phyloP scores from a whole-genome alignment of 2,329 filamentous ascomycete genomes.

The Pseudovirgaria hyperparasitica region DNA sequence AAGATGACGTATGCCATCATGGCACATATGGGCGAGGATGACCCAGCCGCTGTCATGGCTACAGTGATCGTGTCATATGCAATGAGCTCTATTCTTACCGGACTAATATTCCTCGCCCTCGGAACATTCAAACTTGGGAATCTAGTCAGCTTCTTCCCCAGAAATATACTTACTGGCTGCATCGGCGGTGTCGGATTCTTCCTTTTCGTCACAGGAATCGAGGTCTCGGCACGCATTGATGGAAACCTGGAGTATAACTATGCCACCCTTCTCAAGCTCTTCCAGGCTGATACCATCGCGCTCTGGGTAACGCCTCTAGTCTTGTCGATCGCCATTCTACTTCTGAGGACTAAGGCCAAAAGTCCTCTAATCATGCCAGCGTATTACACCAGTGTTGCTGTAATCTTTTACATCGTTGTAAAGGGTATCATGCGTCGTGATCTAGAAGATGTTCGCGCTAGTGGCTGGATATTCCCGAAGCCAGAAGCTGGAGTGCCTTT shows the following conservation, averaged over 20 bases:
- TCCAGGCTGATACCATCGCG: slow-evolving; percentile 58
- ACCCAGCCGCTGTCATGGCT: slow-evolving; percentile 76
- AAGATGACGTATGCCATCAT: slow-evolving; percentile 93
- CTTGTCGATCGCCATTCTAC: slow-evolving; percentile 64
- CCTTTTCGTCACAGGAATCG: slow-evolving; percentile 77
- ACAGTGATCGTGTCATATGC: slow-evolving; percentile 90
- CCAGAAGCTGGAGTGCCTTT: slow-evolving; percentile 79
- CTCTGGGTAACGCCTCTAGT: slow-evolving; percentile 74
- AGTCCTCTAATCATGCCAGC: slow-evolving; percentile 77
- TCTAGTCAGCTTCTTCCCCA: slow-evolving; percentile 90
- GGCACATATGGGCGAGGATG: slow-evolving; percentile 60
- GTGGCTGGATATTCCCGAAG: slow-evolving; percentile 85
- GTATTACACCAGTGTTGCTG: slow-evolving; percentile 71
- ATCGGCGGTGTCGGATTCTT: slow-evolving; percentile 97
- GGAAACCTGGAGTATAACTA: slow-evolving; percentile 74
- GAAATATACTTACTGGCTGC: slow-evolving; percentile 91
- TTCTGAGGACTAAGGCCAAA: slow-evolving; percentile 60
- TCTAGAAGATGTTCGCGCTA: slow-evolving; percentile 51
- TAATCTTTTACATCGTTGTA: slow-evolving; percentile 68
- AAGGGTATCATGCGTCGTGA: slow-evolving; percentile 54
- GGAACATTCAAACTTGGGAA: slow-evolving; percentile 79
- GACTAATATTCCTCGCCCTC: slow-evolving; percentile 82
- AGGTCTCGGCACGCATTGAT: slow-evolving; percentile 80
- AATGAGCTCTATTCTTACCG: slow-evolving; percentile 80
- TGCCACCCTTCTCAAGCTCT: slow-evolving; percentile 61